These are phyloP conservation scores for Talaromyces marneffei DNA, from an alignment of 2,329 filamentous ascomycete species.

Conservation along the genomic window DNA sequence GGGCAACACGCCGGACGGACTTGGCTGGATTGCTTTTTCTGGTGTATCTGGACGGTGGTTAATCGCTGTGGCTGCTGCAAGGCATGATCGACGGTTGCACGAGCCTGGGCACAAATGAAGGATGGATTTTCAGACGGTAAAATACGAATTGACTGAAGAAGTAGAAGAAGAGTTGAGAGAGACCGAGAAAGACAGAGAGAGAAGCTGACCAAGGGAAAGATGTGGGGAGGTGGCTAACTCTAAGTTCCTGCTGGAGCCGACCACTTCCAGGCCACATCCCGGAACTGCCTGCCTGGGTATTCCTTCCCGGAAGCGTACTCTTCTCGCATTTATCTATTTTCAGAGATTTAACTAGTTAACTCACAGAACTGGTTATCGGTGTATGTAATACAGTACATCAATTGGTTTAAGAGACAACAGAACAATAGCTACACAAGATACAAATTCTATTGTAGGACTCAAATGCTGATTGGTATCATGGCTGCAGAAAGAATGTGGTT, in stretches of 20 bases:
- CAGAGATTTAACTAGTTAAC: no score
- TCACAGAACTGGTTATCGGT: background rate
- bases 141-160: background rate
- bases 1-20: conserved; percentile 5
- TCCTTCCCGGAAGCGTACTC: background rate
- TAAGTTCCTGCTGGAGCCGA: background rate
- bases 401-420: no score
- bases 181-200: background rate
- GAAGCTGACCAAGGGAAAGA: background rate
- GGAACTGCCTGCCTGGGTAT: background rate
- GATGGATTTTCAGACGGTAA: background rate
- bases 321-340: background rate
- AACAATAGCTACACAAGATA: background rate
- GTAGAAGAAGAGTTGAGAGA: background rate
- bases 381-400: conserved; percentile 2
- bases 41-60: no score
- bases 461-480: conserved; percentile 14
- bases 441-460: conserved; percentile 1
- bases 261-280: background rate
- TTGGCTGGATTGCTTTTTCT: conserved; percentile 2
- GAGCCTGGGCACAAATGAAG: background rate
- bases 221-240: conserved; percentile 4
- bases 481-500: background rate
- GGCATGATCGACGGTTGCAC: background rate
- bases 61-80: background rate